These are phyloP conservation scores for Chaetoceros tenuissimus DNA, from an alignment of 108 stramenopile genomes.

Conservation along the genomic window DNA sequence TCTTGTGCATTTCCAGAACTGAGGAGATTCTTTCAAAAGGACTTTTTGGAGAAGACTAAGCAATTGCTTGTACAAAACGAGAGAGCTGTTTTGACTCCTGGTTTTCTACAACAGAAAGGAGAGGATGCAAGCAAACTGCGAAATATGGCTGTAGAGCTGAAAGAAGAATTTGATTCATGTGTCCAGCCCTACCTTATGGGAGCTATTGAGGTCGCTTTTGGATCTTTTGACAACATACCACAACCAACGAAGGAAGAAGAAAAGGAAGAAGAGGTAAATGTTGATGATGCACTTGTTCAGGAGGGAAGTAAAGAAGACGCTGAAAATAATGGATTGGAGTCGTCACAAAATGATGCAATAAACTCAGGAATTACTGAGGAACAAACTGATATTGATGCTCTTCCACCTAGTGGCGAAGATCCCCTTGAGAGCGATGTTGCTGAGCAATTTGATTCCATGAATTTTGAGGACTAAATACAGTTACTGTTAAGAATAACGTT, in stretches of 20 bases:
- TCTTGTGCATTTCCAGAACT: conserved; percentile 57
- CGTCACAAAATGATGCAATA: no score
- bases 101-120: conserved; percentile 18
- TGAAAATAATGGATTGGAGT: no score
- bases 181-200: conserved; percentile 55
- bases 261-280: not conserved
- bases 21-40: conserved; percentile 20
- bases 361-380: no score
- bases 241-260: not conserved
- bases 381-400: no score
- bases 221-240: conserved; percentile 8
- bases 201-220: conserved; percentile 63
- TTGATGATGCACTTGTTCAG: no score
- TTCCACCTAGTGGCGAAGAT: no score
- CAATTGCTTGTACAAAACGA: conserved; percentile 58
- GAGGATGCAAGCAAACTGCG: conserved; percentile 64
- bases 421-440: no score
- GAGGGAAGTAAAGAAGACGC: no score
- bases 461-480: no score
- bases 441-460: no score
- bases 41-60: conserved; percentile 29
- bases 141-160: conserved; percentile 52
- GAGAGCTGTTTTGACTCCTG: conserved; percentile 61
- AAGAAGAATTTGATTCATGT: conserved; percentile 31
- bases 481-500: no score